Conservation (phyloP, 2,329 filamentous ascomycete genomes). For the Diplocarpon rosae region DNA sequence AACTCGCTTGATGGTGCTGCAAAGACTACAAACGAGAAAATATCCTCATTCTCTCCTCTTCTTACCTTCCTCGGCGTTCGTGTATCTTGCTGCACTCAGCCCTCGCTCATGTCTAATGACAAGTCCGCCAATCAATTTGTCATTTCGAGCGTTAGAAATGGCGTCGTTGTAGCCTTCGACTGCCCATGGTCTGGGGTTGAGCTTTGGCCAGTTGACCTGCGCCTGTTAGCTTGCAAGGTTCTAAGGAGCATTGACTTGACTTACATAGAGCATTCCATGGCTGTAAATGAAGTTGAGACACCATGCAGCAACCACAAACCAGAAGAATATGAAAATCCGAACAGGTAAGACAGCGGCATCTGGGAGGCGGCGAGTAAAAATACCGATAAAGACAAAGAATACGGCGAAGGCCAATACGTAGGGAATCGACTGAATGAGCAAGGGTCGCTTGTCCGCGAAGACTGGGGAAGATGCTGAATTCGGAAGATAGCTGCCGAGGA, state of each 20-base stretch:
- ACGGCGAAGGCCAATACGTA: conserved; percentile 69
- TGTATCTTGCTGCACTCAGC: conserved; percentile 68
- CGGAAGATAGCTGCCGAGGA: conserved; percentile 77
- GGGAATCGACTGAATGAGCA: conserved; percentile 86
- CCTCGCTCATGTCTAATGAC: conserved; percentile 69
- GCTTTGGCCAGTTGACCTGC: conserved; percentile 95
- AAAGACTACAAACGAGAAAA: background rate
- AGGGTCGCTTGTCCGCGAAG: conserved; percentile 74
- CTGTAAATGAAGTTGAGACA: conserved; percentile 64
- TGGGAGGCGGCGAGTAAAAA: conserved; percentile 60
- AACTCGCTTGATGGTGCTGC: too few relatives aligned
- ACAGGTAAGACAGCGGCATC: conserved; percentile 71
- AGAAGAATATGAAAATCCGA: conserved; percentile 72
- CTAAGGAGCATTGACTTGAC: conserved; percentile 30
- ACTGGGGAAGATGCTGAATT: conserved; percentile 60
- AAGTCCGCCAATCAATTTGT: conserved; percentile 68
- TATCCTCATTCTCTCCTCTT: conserved; percentile 68
- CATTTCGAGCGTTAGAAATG: conserved; percentile 69
- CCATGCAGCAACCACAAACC: conserved; percentile 59
- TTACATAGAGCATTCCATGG: conserved; percentile 90
- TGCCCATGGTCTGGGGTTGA: conserved; percentile 80
- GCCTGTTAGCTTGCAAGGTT: background rate
- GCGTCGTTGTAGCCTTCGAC: conserved; percentile 84
- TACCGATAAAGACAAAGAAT: conserved; percentile 69
- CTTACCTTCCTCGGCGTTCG: conserved; percentile 91